Base-by-base conservation (phyloP, 805 yeast species). In the Yamadazyma sp. region DNA sequence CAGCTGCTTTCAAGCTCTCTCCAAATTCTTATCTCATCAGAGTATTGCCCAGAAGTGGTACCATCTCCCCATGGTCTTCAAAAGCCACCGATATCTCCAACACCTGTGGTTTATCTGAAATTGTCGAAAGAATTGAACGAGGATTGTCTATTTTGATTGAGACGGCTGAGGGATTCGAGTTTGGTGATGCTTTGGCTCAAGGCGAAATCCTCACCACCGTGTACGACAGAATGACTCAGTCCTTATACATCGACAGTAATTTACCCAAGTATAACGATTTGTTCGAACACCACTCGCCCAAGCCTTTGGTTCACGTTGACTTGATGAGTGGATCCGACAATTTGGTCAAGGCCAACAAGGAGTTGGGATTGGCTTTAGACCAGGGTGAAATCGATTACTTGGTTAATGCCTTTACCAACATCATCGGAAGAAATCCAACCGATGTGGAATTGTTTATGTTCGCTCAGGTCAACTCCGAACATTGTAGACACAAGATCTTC, bases 391-490 rank as follows among this genome's bases (percentile, higher is more conserved):
- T 93, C 52, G 86, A 84, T 31, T 93, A 93, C 64, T 75, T 93
- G 55, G 75, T 81, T 53, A 70, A 78, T 20, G 95, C 97, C 1
- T 93, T 93, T 69, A 84, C 79, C 40, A 72, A 82, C 35, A 75
- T 74, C 22, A 68, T 83, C 48, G 80, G 83, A 32, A 80, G 98
- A 63, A 87, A 90, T 59, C 98, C 99, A 37, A 91, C 98, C 21
- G 99, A 93, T 62, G 98, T 89, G 16, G 99, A 93, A 66, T 73
- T 93, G 46, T 93, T 93, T 66, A 93, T 93, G 97, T 93, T 93
- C 71, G 99, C 99, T 28, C 99, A 93, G 69, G 99, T 93, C 50
- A 93, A 93, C 71, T 89, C 97, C 17, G 99, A 93, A 67, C 99
- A 93, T 70, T 93, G 99, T 72, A 86, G 99, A 63, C 99, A 93